Evolutionary conservation across 2,329 filamentous ascomycete species (phyloP).

Genomic region (Basipetospora chlamydospora): DNA sequence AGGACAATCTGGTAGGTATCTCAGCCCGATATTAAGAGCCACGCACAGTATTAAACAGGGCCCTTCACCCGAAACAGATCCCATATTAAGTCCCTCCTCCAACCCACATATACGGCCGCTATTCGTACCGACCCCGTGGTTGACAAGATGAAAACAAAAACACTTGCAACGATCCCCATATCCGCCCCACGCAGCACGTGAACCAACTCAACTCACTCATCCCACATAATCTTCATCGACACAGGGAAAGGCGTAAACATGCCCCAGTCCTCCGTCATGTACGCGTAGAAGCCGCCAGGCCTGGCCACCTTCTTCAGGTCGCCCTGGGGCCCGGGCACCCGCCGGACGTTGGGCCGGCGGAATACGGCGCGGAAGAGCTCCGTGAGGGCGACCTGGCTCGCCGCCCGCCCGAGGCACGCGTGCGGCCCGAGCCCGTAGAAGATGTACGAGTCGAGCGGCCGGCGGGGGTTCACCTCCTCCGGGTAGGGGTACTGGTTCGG

Average conservation of each 20-base stretch:
- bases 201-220: slow-evolving; percentile 14
- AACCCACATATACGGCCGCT: no score
- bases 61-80: no score
- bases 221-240: slow-evolving; percentile 40
- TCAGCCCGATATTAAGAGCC: no score
- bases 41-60: no score
- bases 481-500: slow-evolving; percentile 46
- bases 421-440: slow-evolving; percentile 50
- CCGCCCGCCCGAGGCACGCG: slow-evolving; percentile 44
- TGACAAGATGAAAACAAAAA: no score
- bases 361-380: slow-evolving; percentile 56
- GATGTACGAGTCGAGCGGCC: slow-evolving; percentile 50
- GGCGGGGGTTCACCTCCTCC: slow-evolving; percentile 43
- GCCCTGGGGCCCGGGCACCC: slow-evolving; percentile 49
- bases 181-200: not conserved
- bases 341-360: slow-evolving; percentile 41
- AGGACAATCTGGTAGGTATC: no score
- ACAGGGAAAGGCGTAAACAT: slow-evolving; percentile 29
- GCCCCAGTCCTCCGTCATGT: slow-evolving; percentile 53
- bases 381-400: slow-evolving; percentile 46
- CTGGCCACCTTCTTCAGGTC: slow-evolving; percentile 49
- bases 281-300: slow-evolving; percentile 40
- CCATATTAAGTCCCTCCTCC: no score
- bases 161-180: no score
- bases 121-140: no score